Conservation (phyloP, 257 asterid species). For the Solanum appendiculatum region DNA sequence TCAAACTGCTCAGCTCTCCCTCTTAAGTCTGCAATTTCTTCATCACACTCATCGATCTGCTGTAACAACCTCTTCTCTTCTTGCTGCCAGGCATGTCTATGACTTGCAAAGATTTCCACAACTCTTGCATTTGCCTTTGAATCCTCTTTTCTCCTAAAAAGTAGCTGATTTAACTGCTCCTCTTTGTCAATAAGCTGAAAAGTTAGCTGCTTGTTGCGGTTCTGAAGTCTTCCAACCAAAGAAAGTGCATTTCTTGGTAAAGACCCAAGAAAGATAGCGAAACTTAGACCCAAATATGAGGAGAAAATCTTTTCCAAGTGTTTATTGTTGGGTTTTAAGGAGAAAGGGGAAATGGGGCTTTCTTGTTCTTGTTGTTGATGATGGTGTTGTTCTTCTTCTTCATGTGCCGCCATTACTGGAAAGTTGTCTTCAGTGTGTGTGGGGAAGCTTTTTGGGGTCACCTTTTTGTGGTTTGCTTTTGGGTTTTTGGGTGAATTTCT, state of each 20-base stretch:
- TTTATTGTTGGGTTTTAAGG: background rate
- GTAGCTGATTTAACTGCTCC: slow-evolving; percentile 70
- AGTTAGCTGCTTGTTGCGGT: slow-evolving; percentile 48
- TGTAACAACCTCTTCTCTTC: slow-evolving; percentile 76
- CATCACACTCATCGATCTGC: slow-evolving; percentile 73
- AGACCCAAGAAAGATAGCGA: slow-evolving; percentile 56
- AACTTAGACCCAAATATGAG: slow-evolving; percentile 72
- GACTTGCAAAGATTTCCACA: slow-evolving; percentile 94
- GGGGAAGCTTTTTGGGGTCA: slow-evolving; percentile 11
- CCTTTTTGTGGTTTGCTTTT: slow-evolving; percentile 7
- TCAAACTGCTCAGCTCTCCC: slow-evolving; percentile 66
- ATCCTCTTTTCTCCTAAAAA: slow-evolving; percentile 80
- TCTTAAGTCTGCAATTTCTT: slow-evolving; percentile 57
- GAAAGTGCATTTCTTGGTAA: slow-evolving; percentile 53
- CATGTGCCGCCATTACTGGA: slow-evolving; percentile 46
- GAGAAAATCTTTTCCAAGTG: slow-evolving; percentile 39
- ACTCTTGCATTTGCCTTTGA: slow-evolving; percentile 96
- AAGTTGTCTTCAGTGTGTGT: slow-evolving; percentile 22
- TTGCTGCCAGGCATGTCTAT: slow-evolving; percentile 94
- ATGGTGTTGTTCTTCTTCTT: slow-evolving; percentile 12
- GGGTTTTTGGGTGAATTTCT: background rate
- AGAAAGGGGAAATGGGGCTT: background rate
- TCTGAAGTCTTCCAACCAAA: slow-evolving; percentile 37
- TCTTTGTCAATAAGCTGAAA: slow-evolving; percentile 59
- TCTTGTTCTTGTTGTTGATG: slow-evolving; percentile 13